phyloP scores from a whole-genome alignment of 2,329 filamentous ascomycete genomes.

The Phoma sp. region DNA sequence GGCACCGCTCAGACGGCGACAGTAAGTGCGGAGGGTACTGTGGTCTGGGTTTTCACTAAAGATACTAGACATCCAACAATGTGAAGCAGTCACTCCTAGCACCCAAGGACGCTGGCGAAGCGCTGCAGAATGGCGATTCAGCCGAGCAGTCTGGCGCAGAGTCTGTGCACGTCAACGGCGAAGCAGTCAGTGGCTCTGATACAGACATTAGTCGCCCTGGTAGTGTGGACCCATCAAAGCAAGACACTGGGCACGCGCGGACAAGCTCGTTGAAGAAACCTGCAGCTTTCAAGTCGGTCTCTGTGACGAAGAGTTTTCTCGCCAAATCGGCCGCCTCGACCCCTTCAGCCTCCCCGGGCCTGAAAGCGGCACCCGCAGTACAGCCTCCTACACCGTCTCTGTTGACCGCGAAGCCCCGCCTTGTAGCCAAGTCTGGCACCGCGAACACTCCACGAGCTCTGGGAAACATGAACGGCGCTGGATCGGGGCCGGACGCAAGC shows the following conservation, averaged over 20 bases:
- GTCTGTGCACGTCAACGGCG: constrained; percentile 61
- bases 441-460: constrained; percentile 61
- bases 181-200: constrained; percentile 77
- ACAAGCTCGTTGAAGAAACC: constrained; percentile 71
- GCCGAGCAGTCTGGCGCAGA: constrained; percentile 45
- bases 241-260: constrained; percentile 66
- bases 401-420: constrained; percentile 68
- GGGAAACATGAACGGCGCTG: constrained; percentile 65
- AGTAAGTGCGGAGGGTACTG: constrained; percentile 30
- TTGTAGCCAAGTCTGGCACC: constrained; percentile 76
- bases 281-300: constrained; percentile 82
- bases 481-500: constrained; percentile 71
- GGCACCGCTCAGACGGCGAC: constrained; percentile 20
- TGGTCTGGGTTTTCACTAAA: constrained; percentile 23
- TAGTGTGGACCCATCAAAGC: constrained; percentile 59
- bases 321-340: constrained; percentile 70
- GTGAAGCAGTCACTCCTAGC: constrained; percentile 21
- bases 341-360: constrained; percentile 59
- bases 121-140: constrained; percentile 47
- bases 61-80: constrained; percentile 20
- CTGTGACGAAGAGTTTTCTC: constrained; percentile 86
- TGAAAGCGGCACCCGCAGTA: constrained; percentile 59
- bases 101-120: constrained; percentile 30
- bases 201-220: constrained; percentile 73
- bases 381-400: constrained; percentile 53